Conservation (phyloP, 2,329 filamentous ascomycete genomes). For the Blastomyces parvus region DNA sequence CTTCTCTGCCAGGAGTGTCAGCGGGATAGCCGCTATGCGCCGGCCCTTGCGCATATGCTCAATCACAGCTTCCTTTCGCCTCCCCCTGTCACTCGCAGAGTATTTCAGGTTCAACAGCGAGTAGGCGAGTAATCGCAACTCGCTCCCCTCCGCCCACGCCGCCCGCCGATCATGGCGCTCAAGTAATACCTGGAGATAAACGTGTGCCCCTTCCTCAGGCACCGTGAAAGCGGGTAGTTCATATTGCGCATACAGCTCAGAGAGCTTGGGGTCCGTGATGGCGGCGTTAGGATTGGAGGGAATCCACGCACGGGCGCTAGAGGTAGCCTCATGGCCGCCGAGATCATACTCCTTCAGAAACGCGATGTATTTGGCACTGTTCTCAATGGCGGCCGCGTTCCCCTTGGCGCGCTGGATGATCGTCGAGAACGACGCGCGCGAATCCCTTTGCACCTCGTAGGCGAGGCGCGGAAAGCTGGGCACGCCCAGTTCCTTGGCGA, state of each 20-base stretch:
- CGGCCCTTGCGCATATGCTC: conserved; percentile 32
- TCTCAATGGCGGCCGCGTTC: conserved; percentile 13
- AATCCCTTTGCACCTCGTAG: conserved; percentile 31
- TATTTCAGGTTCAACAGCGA: conserved; percentile 39
- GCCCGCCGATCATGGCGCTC: conserved; percentile 48
- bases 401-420: conserved; percentile 27
- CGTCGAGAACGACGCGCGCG: conserved; percentile 23
- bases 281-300: background rate
- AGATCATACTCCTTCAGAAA: conserved; percentile 31
- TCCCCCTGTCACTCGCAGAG: conserved; percentile 11
- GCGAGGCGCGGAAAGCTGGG: conserved; percentile 29
- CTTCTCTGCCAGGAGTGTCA: conserved; percentile 20
- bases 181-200: conserved; percentile 58
- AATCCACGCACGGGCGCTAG: background rate
- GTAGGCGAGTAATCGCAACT: conserved; percentile 47
- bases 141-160: conserved; percentile 48
- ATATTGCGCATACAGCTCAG: conserved; percentile 43
- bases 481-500: conserved; percentile 29
- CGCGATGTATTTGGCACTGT: conserved; percentile 19
- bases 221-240: conserved; percentile 18
- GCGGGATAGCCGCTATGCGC: conserved; percentile 25
- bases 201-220: conserved; percentile 25
- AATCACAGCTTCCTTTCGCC: conserved; percentile 19
- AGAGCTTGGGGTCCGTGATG: conserved; percentile 41
- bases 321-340: conserved; percentile 1